A percentile compares a stretch with the other conserved stretches of the same genome.
Conservation (phyloP, 1,139 yeast species). For the Blastobotrys niveus region DNA sequence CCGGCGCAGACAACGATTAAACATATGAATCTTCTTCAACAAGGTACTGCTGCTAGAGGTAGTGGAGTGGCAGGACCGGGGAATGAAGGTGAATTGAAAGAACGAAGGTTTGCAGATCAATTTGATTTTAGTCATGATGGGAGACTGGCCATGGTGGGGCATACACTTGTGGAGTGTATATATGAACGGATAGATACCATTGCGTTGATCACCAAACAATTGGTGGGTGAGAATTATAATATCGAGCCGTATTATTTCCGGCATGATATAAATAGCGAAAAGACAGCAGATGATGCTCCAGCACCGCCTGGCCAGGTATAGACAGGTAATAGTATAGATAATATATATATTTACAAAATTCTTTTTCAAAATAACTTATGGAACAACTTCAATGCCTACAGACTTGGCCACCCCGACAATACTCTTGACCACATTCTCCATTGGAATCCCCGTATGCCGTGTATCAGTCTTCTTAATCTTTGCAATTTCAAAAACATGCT, state of each 20-base stretch:
- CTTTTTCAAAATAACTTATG: constrained; percentile 35
- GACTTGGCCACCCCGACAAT: constrained; percentile 82
- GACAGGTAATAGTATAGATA: background rate
- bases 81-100: no score
- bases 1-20: constrained; percentile 26
- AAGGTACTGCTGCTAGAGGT: background rate
- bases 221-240: constrained; percentile 30
- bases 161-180: constrained; percentile 25
- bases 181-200: constrained; percentile 28
- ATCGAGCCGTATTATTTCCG: background rate
- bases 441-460: constrained; percentile 62
- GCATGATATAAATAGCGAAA: no score
- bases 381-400: constrained; percentile 78
- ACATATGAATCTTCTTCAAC: constrained; percentile 6
- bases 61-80: constrained; percentile 2
- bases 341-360: background rate
- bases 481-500: constrained; percentile 92
- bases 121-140: constrained; percentile 21
- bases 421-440: constrained; percentile 75
- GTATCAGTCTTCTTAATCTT: constrained; percentile 68
- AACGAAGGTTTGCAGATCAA: background rate
- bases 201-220: constrained; percentile 26
- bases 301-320: background rate
- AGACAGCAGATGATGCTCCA: background rate
- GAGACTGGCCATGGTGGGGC: constrained; percentile 24